phyloP scores from a whole-genome alignment of 2,329 filamentous ascomycete genomes.

The Trichoderma endophyticum region DNA sequence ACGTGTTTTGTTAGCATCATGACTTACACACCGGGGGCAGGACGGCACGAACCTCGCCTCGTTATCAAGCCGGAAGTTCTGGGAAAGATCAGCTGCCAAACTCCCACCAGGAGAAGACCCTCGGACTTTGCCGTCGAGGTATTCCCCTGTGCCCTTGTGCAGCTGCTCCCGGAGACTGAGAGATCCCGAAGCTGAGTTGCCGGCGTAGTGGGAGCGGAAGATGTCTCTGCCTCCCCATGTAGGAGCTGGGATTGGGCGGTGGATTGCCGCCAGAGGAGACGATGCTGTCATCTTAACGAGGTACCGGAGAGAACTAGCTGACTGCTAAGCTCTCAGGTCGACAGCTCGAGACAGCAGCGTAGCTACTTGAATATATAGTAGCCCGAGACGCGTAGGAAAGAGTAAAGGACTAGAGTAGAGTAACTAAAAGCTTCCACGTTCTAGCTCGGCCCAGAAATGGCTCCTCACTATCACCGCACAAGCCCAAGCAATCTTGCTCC shows the following conservation, averaged over 20 bases:
- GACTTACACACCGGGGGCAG: not conserved
- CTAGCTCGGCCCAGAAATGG: slow-evolving; percentile 24
- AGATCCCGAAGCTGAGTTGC: slow-evolving; percentile 52
- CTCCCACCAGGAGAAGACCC: slow-evolving; percentile 90
- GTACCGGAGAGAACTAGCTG: not conserved
- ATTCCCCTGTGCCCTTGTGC: slow-evolving; percentile 62
- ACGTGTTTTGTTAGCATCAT: not conserved
- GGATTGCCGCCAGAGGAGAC: slow-evolving; percentile 90
- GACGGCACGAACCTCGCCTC: slow-evolving; percentile 65
- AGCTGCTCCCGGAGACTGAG: slow-evolving; percentile 79
- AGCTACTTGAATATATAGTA: slow-evolving; percentile 28
- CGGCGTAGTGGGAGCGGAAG: slow-evolving; percentile 51
- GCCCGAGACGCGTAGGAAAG: slow-evolving; percentile 1
- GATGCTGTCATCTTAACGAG: slow-evolving; percentile 74
- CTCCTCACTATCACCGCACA: slow-evolving; percentile 14
- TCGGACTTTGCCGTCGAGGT: slow-evolving; percentile 75
- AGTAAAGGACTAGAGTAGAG: slow-evolving; percentile 17
- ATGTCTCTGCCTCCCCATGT: slow-evolving; percentile 58
- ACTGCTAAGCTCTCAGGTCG: not conserved
- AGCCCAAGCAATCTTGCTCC: slow-evolving; percentile 10
- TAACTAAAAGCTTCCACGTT: slow-evolving; percentile 35
- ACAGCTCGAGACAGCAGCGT: slow-evolving; percentile 14
- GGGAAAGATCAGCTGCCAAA: slow-evolving; percentile 88
- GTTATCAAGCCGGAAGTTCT: slow-evolving; percentile 92
- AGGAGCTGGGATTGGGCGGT: slow-evolving; percentile 61